These are phyloP conservation scores for Polyporus tsugae DNA, from an alignment of 1,284 basidiomycete species.

Conservation along the genomic window DNA sequence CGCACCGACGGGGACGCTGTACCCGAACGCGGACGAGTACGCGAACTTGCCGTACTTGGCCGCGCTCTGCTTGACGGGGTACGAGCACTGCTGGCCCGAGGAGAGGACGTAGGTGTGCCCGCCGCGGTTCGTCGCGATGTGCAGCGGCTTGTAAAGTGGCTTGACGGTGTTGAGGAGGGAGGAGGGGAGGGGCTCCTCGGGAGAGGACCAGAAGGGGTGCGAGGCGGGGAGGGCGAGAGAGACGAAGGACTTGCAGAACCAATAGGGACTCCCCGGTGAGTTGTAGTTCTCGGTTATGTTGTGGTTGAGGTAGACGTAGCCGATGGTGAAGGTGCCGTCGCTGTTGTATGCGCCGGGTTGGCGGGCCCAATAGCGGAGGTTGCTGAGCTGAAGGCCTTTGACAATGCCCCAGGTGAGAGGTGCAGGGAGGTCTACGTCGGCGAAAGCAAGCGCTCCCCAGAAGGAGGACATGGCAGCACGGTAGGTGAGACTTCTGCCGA, in stretches of 20 bases:
- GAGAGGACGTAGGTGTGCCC: slow-evolving; percentile 78
- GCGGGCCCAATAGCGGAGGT: slow-evolving; percentile 75
- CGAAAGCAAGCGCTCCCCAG: slow-evolving; percentile 78
- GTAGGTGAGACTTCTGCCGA: slow-evolving; percentile 80
- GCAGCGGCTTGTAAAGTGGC: slow-evolving; percentile 66
- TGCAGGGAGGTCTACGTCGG: slow-evolving; percentile 70
- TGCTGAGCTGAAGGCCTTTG: slow-evolving; percentile 78
- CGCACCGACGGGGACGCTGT: slow-evolving; percentile 75
- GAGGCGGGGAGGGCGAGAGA: slow-evolving; percentile 67
- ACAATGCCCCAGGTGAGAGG: slow-evolving; percentile 79
- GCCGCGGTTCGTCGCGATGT: slow-evolving; percentile 69
- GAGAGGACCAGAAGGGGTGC: slow-evolving; percentile 76
- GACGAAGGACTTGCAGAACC: slow-evolving; percentile 84
- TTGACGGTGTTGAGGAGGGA: slow-evolving; percentile 54
- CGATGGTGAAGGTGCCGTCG: slow-evolving; percentile 79
- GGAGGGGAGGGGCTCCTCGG: slow-evolving; percentile 69
- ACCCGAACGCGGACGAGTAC: slow-evolving; percentile 80
- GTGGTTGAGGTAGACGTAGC: slow-evolving; percentile 77
- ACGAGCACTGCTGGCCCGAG: slow-evolving; percentile 82
- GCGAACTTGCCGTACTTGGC: slow-evolving; percentile 84
- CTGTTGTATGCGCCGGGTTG: slow-evolving; percentile 67
- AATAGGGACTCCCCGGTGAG: slow-evolving; percentile 83
- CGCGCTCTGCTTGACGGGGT: slow-evolving; percentile 79
- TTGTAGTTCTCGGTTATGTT: slow-evolving; percentile 85
- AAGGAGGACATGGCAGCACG: slow-evolving; percentile 83